Evolutionary conservation across 192 early-diverging fungal species (phyloP).

Genomic region (Coemansia sp.): DNA sequence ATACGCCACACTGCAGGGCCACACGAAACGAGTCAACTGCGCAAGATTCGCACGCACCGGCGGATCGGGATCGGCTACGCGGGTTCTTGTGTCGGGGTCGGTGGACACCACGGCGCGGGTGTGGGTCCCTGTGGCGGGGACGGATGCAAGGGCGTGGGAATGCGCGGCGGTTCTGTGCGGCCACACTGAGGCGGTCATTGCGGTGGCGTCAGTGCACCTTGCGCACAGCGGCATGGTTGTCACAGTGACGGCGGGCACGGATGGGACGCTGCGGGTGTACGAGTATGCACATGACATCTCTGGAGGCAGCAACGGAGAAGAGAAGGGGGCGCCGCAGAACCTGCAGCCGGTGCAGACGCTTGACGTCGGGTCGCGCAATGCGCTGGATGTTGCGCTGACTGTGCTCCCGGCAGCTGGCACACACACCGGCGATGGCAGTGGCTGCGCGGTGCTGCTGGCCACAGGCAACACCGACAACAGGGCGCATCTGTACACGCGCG

Average conservation of each 20-base stretch:
- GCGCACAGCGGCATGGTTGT: conserved; percentile 7
- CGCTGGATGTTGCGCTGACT: conserved; percentile 66
- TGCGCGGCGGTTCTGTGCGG: conserved; percentile 69
- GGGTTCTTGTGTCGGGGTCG: conserved; percentile 74
- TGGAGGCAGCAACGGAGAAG: conserved; percentile 13
- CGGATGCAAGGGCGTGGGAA: conserved; percentile 47
- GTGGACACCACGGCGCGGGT: conserved; percentile 76
- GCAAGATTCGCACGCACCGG: conserved; percentile 64
- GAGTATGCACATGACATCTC: neutral
- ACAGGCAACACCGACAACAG: conserved; percentile 82
- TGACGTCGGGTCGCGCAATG: conserved; percentile 64
- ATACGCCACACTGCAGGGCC: conserved; percentile 67
- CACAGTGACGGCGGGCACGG: conserved; percentile 19
- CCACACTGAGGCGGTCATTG: conserved; percentile 66
- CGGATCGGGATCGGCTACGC: conserved; percentile 53
- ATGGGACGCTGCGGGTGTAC: conserved; percentile 35
- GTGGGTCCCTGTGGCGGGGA: conserved; percentile 58
- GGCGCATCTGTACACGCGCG: conserved; percentile 67
- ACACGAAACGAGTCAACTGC: conserved; percentile 75
- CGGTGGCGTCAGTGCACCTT: conserved; percentile 52
- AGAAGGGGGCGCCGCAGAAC: conserved; percentile 15
- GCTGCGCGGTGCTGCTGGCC: conserved; percentile 62
- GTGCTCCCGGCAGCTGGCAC: conserved; percentile 55
- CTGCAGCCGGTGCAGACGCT: conserved; percentile 70
- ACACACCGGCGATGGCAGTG: conserved; percentile 6